Base-by-base conservation (phyloP, 768 basidiomycete genomes). In the Coprinopsis marcescibilis region DNA sequence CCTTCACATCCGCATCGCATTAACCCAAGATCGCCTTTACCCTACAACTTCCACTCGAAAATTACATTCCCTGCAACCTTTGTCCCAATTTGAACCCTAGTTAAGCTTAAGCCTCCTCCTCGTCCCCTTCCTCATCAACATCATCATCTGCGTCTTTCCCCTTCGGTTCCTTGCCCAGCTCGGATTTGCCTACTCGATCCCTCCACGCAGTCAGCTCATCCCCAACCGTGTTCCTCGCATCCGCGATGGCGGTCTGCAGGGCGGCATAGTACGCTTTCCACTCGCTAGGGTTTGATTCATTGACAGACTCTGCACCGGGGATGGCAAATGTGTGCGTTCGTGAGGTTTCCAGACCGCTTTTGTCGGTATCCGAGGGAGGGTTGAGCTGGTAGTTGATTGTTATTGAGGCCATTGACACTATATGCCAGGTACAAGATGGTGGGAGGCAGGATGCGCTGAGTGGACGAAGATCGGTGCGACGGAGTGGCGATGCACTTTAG, bases 151-250 rank as follows among this genome's bases (percentile, higher is more conserved):
- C 79, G 3, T 71, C 73, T 7, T 68, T 72, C 0, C 62, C 12
- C 51, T 61, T 69, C 12, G 63, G 63, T 54, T 88, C 85, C 56
- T 85, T 87, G 13, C 57, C 70, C 55, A 75, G 59, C 60, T 89
- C 87, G 5, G 64, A 57, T 39, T 73, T 83, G 11, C 85, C 83
- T 3, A 88, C 80, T 4, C 74, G 73, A 62, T 89, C 85, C 55
- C 82, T 73, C 87, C 85, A 89, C 4, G 61, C 71, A 0, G 87
- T 89, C 61, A 89, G 60, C 52, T 87, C 82, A 35, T 78, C 71
- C 8, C 87, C 87, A 3, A 85, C 53, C 23, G 70, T 65, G 34
- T 66, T 68, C 51, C 69, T 78, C 23, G 83, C 82, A 27, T 68
- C 63, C 26, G 64, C 65, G 41, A 89, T 67, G 15, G 78, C 67